These are phyloP conservation scores for Bjerkandera adusta DNA, from an alignment of 1,284 basidiomycete genomes.

Conservation along the genomic window DNA sequence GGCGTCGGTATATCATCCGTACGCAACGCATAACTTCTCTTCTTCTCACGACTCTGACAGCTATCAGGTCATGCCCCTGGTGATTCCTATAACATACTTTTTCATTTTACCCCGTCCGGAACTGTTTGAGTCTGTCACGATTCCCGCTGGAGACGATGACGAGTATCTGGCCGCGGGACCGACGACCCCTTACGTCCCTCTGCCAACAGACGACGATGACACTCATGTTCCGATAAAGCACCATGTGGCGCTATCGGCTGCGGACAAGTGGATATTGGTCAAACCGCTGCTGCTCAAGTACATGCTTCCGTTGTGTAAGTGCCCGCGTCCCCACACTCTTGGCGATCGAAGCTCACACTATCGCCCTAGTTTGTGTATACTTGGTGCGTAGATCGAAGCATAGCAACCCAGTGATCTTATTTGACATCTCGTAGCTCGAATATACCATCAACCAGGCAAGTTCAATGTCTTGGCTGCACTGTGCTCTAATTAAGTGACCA, in stretches of 20 bases:
- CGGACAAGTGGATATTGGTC: slow-evolving; percentile 78
- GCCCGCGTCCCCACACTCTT: neutral
- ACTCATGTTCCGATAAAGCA: slow-evolving; percentile 18
- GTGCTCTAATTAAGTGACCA: neutral
- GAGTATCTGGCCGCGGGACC: slow-evolving; percentile 29
- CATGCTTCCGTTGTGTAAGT: slow-evolving; percentile 79
- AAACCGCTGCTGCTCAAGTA: slow-evolving; percentile 74
- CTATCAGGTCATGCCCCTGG: slow-evolving; percentile 70
- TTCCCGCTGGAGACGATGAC: slow-evolving; percentile 38
- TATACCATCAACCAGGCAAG: slow-evolving; percentile 89
- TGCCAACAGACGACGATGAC: slow-evolving; percentile 42
- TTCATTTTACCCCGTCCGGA: slow-evolving; percentile 67
- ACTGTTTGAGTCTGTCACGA: slow-evolving; percentile 36
- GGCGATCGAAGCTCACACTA: neutral
- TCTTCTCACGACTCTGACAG: slow-evolving; percentile 1
- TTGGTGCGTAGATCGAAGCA: slow-evolving; percentile 48
- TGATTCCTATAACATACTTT: slow-evolving; percentile 73
- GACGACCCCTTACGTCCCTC: slow-evolving; percentile 49
- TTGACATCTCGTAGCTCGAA: slow-evolving; percentile 62
- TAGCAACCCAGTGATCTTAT: neutral
- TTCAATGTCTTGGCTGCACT: slow-evolving; percentile 7
- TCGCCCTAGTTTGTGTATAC: slow-evolving; percentile 69
- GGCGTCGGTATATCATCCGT: slow-evolving; percentile 85
- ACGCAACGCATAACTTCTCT: slow-evolving; percentile 25
- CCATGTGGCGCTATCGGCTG: slow-evolving; percentile 49